Evolutionary conservation across 352 stramenopile genomes (phyloP), one percentile per base, ranked within the genome.

Genomic region (Elongisporangium prolatum): DNA sequence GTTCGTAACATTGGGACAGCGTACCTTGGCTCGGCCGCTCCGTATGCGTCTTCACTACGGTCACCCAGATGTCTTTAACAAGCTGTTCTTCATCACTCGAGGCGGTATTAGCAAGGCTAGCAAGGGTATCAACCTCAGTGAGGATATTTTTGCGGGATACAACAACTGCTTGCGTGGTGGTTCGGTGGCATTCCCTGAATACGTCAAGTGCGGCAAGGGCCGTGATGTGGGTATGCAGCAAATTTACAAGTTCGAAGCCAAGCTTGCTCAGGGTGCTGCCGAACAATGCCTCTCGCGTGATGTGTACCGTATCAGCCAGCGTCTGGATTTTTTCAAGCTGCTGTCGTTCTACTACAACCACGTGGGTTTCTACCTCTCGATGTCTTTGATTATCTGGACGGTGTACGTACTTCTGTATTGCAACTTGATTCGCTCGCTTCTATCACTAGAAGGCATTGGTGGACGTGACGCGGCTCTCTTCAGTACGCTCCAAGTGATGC

Each of bases 161-260:
- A 99, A 99, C 72, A 98, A 98, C 68, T 96, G 94, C 38, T 91
- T 99, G 59, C 94, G 97, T 56, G 97, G 97, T 50, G 97, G 96
- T 18, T 90, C 90, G 10, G 96, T 99, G 17, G 88, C 88, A 2
- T 99, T 99, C 83, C 97, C 97, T n/a, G 97, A 99, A 75, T 99
- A 99, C 69, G 86, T 98, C 50, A 98, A 99, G 77, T 97, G 97
- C 49, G 97, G 97, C 54, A 99, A 99, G 71, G 97, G 97, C 38
- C 93, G 97, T 54, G 97, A 99, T 89, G 97, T 99, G 22, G 97
- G 97, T 48, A 99, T 99, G 96, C 97, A 98, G 68, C 97, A 99
- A 70, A 99, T 99, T 63, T 99, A 99, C 84, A 99, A 99, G 75
- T 99, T 99, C 61, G 97, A 99, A 74, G 97, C 97, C 1, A 99